Evolutionary conservation across 805 yeast species (phyloP), one percentile per base, ranked within the genome.

Genomic region (Saccharomyces paradoxus): DNA sequence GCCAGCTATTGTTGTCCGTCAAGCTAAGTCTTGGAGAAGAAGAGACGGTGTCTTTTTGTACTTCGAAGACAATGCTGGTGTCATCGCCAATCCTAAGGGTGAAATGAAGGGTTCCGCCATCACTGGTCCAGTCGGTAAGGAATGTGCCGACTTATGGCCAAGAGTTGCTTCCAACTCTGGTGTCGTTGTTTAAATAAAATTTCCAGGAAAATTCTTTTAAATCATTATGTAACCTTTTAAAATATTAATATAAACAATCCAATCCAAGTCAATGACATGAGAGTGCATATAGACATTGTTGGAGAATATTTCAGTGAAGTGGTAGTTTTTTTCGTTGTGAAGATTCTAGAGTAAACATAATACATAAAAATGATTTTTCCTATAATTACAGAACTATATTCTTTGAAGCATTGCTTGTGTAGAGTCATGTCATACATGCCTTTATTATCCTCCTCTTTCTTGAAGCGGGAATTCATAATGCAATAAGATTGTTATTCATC

Each of bases 91-190:
- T 83, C 97, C 98, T 75, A 91, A 91, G 91, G 98, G 98, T 83
- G 98, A 91, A 81, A 91, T 92, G 97, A 91, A 91, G 84, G 98
- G 98, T 81, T 92, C 97, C 69, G 98, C 97, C 74, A 91, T 91
- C 78, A 92, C 98, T 74, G 98, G 98, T 79, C 98, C 98, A 73
- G 98, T 91, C 74, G 97, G 96, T 77, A 91, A 91, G 84, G 98
- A 91, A 83, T 92, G 97, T 83, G 97, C 98, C 76, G 98, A 91
- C 77, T 86, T 91, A 79, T 91, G 98, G 98, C 98, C 98, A 77
- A 88, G 97, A 83, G 91, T 91, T 81, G 97, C 98, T 75, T 89
- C 96, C 70, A 89, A 88, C 90, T 92, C 97, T 72, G 97, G 97
- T 88, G 97, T 92, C 77, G 98, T 91, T 78, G 98, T 89, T 78